phyloP scores from a whole-genome alignment of 2,329 filamentous ascomycete genomes.

The Periglandula ipomoeae region DNA sequence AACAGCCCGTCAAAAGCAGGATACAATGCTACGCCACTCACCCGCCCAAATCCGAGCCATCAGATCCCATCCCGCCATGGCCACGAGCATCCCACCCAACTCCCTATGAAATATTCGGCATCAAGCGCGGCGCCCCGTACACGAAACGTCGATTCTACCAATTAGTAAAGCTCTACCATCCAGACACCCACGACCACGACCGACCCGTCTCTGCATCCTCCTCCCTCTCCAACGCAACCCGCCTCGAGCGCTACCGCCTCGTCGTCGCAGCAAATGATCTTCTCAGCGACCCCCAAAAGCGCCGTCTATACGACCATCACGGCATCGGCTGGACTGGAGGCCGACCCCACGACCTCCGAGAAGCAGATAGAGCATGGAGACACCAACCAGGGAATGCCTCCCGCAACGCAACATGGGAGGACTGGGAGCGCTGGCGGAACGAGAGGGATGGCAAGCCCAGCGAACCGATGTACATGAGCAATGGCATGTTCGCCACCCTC shows the following conservation, averaged over 20 bases:
- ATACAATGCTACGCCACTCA: constrained; percentile 4
- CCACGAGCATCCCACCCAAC: constrained; percentile 49
- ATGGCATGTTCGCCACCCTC: constrained; percentile 64
- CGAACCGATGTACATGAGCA: constrained; percentile 60
- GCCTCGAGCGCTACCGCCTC: constrained; percentile 83
- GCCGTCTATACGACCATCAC: constrained; percentile 71
- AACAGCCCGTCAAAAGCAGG: neutral
- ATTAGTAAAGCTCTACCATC: constrained; percentile 93
- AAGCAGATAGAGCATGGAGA: constrained; percentile 40
- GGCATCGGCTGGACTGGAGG: constrained; percentile 69
- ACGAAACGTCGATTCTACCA: constrained; percentile 79
- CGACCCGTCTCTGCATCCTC: constrained; percentile 9
- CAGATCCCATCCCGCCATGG: constrained; percentile 27
- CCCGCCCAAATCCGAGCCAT: neutral
- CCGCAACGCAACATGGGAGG: constrained; percentile 91
- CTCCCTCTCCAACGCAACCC: constrained; percentile 42
- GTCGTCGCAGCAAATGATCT: constrained; percentile 83
- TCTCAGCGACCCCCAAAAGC: constrained; percentile 70
- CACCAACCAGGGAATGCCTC: constrained; percentile 37
- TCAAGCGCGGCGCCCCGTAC: constrained; percentile 55
- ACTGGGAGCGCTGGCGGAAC: constrained; percentile 79
- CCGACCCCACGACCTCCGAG: constrained; percentile 42
- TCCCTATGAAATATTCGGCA: constrained; percentile 80
- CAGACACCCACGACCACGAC: constrained; percentile 51
- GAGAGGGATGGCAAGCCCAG: constrained; percentile 35